Evolutionary conservation across 2,329 filamentous ascomycete genomes (phyloP).

Genomic region (Endoconidiophora laricicola): DNA sequence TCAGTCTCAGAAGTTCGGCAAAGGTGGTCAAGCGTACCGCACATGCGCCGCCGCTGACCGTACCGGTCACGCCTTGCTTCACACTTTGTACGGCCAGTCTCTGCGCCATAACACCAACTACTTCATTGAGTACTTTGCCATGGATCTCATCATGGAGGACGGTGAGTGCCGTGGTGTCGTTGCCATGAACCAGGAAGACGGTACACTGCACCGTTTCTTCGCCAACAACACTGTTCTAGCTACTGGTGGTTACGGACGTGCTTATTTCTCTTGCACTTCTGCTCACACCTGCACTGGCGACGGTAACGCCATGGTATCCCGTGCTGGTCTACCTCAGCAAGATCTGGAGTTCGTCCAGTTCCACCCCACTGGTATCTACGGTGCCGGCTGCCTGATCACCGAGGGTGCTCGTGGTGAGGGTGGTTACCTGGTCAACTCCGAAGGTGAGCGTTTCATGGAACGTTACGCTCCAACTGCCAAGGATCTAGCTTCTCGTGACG

Average conservation of each 20-base stretch:
- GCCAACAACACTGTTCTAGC: constrained; percentile 93
- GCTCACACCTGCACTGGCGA: constrained; percentile 98
- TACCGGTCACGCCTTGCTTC: constrained; percentile 91
- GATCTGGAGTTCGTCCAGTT: constrained; percentile 99
- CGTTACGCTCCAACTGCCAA: constrained; percentile 94
- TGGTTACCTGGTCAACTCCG: constrained; percentile 91
- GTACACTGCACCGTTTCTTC: constrained; percentile 90
- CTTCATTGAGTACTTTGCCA: constrained; percentile 98
- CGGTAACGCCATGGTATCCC: constrained; percentile 97
- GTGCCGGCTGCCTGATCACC: constrained; percentile 92
- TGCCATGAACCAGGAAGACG: constrained; percentile 97
- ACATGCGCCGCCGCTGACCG: constrained; percentile 92
- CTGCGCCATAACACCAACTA: constrained; percentile 97
- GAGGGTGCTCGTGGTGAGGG: constrained; percentile 96
- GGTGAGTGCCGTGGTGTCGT: constrained; percentile 92
- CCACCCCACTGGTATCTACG: constrained; percentile 98
- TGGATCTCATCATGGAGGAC: constrained; percentile 94
- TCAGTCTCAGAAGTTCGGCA: constrained; percentile 86
- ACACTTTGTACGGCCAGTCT: constrained; percentile 96
- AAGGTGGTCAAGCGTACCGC: constrained; percentile 95
- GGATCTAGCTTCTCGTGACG: constrained; percentile 90
- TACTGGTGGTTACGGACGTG: constrained; percentile 91
- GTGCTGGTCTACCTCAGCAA: constrained; percentile 94
- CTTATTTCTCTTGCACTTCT: constrained; percentile 96
- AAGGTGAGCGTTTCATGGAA: constrained; percentile 99